Evolutionary conservation across 306 rosid genomes (phyloP).

Genomic region (Begonia masoniana): DNA sequence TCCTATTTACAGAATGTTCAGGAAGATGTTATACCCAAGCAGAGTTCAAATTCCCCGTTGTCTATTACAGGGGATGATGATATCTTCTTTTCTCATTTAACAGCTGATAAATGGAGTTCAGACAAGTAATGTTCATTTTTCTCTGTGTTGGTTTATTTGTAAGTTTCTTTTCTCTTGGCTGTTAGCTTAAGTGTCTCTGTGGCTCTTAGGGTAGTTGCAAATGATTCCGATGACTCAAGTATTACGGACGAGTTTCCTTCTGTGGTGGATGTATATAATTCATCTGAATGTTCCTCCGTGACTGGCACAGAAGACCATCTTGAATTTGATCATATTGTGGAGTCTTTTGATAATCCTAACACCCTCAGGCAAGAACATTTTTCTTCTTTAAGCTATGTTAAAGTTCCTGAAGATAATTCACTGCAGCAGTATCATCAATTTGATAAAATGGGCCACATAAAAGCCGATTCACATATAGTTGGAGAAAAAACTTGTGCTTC

Average conservation of each 20-base stretch:
- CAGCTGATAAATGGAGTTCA: slow-evolving; percentile 30
- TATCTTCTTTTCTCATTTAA: slow-evolving; percentile 13
- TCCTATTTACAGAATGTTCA: slow-evolving; percentile 40
- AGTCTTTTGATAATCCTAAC: slow-evolving; percentile 23
- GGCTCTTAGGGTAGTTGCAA: slow-evolving; percentile 35
- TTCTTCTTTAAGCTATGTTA: slow-evolving; percentile 43
- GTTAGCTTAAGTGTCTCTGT: slow-evolving; percentile 15
- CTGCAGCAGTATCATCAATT: slow-evolving; percentile 21
- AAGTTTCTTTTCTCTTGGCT: slow-evolving; percentile 14
- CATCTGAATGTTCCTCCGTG: slow-evolving; percentile 50
- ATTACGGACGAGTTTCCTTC: slow-evolving; percentile 26
- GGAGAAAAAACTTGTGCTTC: slow-evolving; percentile 22
- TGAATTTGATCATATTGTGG: slow-evolving; percentile 29
- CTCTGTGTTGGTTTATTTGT: slow-evolving; percentile 7
- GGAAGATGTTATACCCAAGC: slow-evolving; percentile 22
- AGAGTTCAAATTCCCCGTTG: slow-evolving; percentile 28
- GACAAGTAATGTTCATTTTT: slow-evolving; percentile 40
- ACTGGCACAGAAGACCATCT: slow-evolving; percentile 41
- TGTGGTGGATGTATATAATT: slow-evolving; percentile 27
- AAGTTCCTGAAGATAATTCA: slow-evolving; percentile 18
- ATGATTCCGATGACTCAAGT: too few relatives aligned
- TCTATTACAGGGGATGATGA: slow-evolving; percentile 24
- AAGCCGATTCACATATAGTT: slow-evolving; percentile 15
- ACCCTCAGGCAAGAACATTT: slow-evolving; percentile 31
- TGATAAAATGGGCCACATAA: slow-evolving; percentile 22